Conservation (phyloP, 108 stramenopile species). For the Cyclotella atomus region DNA sequence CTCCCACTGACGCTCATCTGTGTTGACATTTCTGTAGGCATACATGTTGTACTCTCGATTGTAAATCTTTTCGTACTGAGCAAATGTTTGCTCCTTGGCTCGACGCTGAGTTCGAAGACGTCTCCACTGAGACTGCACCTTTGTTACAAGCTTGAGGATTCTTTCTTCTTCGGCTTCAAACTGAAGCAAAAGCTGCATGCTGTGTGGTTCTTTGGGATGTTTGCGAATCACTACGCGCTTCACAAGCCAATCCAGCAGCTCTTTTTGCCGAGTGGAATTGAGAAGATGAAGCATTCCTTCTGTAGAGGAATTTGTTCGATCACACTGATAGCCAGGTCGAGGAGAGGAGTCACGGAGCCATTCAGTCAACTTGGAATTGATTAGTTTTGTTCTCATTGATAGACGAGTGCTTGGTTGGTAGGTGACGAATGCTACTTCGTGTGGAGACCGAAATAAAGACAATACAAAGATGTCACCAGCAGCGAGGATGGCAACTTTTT, state of each 20-base stretch:
- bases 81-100: constrained; percentile 26
- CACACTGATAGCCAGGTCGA: background rate
- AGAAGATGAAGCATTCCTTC: constrained; percentile 24
- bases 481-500: constrained; percentile 28
- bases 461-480: constrained; percentile 45
- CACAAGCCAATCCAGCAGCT: constrained; percentile 56
- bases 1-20: constrained; percentile 46
- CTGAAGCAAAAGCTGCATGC: constrained; percentile 40
- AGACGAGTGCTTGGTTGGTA: constrained; percentile 40
- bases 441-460: constrained; percentile 42
- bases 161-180: constrained; percentile 53
- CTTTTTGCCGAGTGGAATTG: constrained; percentile 21
- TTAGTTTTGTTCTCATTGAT: constrained; percentile 33
- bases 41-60: constrained; percentile 41
- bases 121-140: constrained; percentile 58
- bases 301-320: background rate
- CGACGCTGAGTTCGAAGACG: constrained; percentile 25
- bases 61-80: constrained; percentile 57
- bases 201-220: constrained; percentile 21
- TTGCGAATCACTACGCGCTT: constrained; percentile 42
- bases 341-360: constrained; percentile 19
- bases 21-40: constrained; percentile 52
- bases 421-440: constrained; percentile 46
- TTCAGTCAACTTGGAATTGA: constrained; percentile 16
- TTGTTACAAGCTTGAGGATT: constrained; percentile 34